Base-by-base conservation (phyloP, 768 basidiomycete genomes). In the Holtermanniella nyarrowii region DNA sequence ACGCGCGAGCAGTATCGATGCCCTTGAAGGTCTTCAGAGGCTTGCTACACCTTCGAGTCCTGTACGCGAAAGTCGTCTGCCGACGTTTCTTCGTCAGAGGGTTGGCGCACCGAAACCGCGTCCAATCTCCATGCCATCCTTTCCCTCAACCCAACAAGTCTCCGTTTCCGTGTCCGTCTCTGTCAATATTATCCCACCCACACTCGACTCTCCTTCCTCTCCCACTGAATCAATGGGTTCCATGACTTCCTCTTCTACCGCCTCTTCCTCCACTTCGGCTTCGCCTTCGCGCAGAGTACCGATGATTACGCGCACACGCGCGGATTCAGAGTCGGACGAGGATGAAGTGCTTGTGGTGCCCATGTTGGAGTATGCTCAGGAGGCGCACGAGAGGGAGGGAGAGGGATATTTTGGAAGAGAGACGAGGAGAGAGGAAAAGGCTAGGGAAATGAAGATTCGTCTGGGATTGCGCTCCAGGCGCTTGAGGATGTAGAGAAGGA, bases 221-320 rank as follows among this genome's bases (percentile, higher is more conserved):
- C 58, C 59, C 7, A 59, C 59, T 5, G 47, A 48, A 2, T 60
- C 58, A 14, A 44, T 56, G 41, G 41, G 57, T 40, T 62, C 63
- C 5, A 39, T 26, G n/a, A 44, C 45, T 37, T 48, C 46, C 13
- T 5, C 26, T 7, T 37, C 31, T 7, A 7, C 31, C 7, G 25
- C 46, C 5, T 5, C 14, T 10, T 46, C 45, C 14, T 22, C 24
- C 14, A 11, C 23, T 13, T 58, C 53, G n/a, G 56, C 57, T 31
- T 52, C 51, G 23, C 65, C 65, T 3, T 53, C 60, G 13, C 56
- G 61, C 12, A 52, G 49, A 24, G 52, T 64, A 26, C 65, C 65
- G 12, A 62, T 59, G 31, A 66, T 66, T 55, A 66, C 65, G 11
- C 63, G 65, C 49, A 66, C 65, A 18, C 65, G 62, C 5, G 65